phyloP scores from a whole-genome alignment of 2,329 filamentous ascomycete genomes.

The Neopestalotiopsis rosae region DNA sequence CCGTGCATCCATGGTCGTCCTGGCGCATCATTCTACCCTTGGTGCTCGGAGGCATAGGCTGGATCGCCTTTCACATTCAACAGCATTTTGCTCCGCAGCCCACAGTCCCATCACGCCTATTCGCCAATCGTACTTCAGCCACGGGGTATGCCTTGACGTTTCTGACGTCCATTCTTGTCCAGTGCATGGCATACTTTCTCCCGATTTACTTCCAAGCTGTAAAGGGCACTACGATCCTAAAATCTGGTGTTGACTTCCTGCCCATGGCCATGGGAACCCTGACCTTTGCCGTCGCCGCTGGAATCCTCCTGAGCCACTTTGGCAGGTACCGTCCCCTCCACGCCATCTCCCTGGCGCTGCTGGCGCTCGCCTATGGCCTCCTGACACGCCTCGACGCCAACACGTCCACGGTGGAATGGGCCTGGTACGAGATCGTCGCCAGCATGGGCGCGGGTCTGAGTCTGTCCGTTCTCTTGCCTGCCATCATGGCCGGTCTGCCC shows the following conservation, averaged over 20 bases:
- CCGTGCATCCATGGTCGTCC: background rate
- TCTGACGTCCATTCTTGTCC: conserved; percentile 38
- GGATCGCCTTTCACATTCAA: conserved; percentile 8
- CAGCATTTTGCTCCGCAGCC: background rate
- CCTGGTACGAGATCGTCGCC: conserved; percentile 27
- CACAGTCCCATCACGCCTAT: background rate
- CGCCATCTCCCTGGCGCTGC: background rate
- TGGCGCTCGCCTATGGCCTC: background rate
- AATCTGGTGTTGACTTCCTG: conserved; percentile 33
- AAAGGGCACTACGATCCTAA: conserved; percentile 31
- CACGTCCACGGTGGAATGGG: background rate
- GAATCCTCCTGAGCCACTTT: conserved; percentile 21
- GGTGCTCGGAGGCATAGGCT: background rate
- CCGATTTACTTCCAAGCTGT: conserved; percentile 53
- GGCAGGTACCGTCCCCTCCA: background rate
- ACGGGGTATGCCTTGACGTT: conserved; percentile 39
- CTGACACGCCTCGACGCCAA: background rate
- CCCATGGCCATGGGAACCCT: conserved; percentile 25
- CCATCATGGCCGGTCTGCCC: conserved; percentile 39
- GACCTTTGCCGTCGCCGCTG: conserved; percentile 28
- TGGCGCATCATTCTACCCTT: background rate
- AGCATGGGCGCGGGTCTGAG: conserved; percentile 41
- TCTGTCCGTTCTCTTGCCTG: conserved; percentile 43
- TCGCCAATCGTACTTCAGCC: conserved; percentile 41
- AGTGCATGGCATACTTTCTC: conserved; percentile 45